Percentiles rank a stretch among this genome's conserved stretches.
Evolutionary conservation across 108 stramenopile species (phyloP).

Genomic region (Conticribra weissflogii): DNA sequence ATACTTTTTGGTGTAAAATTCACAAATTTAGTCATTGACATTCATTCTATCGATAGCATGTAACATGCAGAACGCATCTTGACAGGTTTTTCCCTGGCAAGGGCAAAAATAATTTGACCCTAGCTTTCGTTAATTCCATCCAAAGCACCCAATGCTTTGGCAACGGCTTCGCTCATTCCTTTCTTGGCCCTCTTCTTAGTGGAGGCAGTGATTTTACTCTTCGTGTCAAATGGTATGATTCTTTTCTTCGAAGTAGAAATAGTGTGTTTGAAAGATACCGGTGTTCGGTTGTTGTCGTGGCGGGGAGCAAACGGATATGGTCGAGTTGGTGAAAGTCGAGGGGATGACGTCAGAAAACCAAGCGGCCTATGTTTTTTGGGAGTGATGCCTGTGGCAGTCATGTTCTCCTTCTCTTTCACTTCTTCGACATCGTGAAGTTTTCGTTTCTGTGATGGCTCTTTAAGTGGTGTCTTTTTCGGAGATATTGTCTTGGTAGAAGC

Average conservation of each 20-base stretch:
- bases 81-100: no score
- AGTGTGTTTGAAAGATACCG: slow-evolving; percentile 30
- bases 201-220: slow-evolving; percentile 22
- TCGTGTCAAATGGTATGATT: slow-evolving; percentile 8
- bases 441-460: not conserved
- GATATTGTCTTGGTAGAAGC: not conserved
- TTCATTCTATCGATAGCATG: no score
- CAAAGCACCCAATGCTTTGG: slow-evolving; percentile 17
- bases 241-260: slow-evolving; percentile 29
- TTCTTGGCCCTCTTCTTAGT: slow-evolving; percentile 31
- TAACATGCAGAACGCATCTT: no score
- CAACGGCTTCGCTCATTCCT: slow-evolving; percentile 37
- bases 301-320: slow-evolving; percentile 12
- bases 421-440: slow-evolving; percentile 9
- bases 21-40: no score
- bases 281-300: slow-evolving; percentile 16
- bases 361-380: slow-evolving; percentile 20
- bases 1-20: no score
- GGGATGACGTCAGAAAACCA: slow-evolving; percentile 31
- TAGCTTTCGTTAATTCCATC: no score
- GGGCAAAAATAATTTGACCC: no score
- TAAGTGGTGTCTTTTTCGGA: not conserved
- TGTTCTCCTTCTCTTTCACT: not conserved
- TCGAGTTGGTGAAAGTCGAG: slow-evolving; percentile 5
- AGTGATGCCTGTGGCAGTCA: not conserved